phyloP scores from a whole-genome alignment of 139 green algal genomes.

The Chlorella vulgaris region DNA sequence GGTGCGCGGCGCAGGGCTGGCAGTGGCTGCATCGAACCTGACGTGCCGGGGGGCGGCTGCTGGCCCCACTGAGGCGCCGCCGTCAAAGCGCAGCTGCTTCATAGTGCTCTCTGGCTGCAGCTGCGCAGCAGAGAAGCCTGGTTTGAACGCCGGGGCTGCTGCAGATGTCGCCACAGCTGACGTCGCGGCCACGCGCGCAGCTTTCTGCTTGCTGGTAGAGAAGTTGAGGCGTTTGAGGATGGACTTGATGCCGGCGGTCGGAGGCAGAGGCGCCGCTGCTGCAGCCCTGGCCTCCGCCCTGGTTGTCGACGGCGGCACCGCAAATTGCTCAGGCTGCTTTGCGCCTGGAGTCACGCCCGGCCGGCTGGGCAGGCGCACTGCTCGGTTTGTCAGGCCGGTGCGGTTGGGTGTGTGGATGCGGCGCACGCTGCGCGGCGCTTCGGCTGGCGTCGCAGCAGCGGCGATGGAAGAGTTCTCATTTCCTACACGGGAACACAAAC shows the following conservation, averaged over 20 bases:
- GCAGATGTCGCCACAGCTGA: not conserved
- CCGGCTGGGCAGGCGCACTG: constrained; percentile 25
- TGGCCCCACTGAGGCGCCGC: constrained; percentile 21
- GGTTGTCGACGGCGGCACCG: not conserved
- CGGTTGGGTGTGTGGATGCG: constrained; percentile 26
- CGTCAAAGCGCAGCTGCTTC: constrained; percentile 38
- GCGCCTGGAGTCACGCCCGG: constrained; percentile 17
- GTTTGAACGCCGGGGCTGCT: not conserved
- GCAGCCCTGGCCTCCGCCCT: not conserved
- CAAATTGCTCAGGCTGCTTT: constrained; percentile 13
- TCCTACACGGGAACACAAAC: not conserved
- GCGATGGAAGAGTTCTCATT: not conserved
- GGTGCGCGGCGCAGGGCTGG: constrained; percentile 7
- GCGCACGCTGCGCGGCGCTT: not conserved
- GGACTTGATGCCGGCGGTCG: constrained; percentile 11
- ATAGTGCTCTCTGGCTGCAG: constrained; percentile 19
- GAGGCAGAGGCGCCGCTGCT: not conserved
- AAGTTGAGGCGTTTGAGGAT: constrained; percentile 34
- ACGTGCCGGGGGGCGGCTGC: constrained; percentile 17
- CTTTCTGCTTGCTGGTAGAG: constrained; percentile 5
- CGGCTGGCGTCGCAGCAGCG: not conserved
- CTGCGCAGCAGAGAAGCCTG: not conserved
- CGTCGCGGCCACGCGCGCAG: no score
- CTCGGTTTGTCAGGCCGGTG: constrained; percentile 26
- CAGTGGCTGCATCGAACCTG: constrained; percentile 24